Conservation (phyloP, 805 yeast species). For the Nakazawaea peltata region DNA sequence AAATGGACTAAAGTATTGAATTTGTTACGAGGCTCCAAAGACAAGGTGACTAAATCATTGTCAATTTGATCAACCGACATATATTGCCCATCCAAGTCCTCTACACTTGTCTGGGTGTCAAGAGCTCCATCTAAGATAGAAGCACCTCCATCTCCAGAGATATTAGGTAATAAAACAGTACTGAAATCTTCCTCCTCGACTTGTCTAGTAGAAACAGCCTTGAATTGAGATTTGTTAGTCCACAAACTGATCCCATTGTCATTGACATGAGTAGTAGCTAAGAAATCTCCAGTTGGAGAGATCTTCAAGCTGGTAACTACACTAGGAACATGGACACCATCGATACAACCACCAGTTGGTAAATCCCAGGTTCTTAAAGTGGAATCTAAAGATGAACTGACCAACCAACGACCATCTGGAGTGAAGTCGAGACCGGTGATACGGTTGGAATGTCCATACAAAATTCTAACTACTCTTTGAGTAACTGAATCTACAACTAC, state of each 20-base stretch:
- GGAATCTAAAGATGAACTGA: slow-evolving; percentile 74
- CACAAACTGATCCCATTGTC: slow-evolving; percentile 89
- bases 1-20: slow-evolving; percentile 72
- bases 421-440: slow-evolving; percentile 85
- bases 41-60: slow-evolving; percentile 58
- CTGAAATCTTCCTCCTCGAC: slow-evolving; percentile 71
- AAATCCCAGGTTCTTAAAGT: slow-evolving; percentile 95
- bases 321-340: slow-evolving; percentile 69
- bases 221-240: slow-evolving; percentile 86
- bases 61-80: slow-evolving; percentile 57
- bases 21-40: slow-evolving; percentile 69
- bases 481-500: slow-evolving; percentile 79
- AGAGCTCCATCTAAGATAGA: slow-evolving; percentile 75
- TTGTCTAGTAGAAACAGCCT: slow-evolving; percentile 64
- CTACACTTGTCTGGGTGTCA: slow-evolving; percentile 30
- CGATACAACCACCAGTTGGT: slow-evolving; percentile 95
- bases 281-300: slow-evolving; percentile 81
- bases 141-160: slow-evolving; percentile 70
- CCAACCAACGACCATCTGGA: slow-evolving; percentile 93
- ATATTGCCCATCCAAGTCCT: slow-evolving; percentile 26
- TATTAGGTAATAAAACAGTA: slow-evolving; percentile 58
- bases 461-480: slow-evolving; percentile 73
- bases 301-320: slow-evolving; percentile 79
- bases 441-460: slow-evolving; percentile 85
- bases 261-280: slow-evolving; percentile 87